Evolutionary conservation across 352 stramenopile species (phyloP).

Genomic region (Thraustotheca clavata): DNA sequence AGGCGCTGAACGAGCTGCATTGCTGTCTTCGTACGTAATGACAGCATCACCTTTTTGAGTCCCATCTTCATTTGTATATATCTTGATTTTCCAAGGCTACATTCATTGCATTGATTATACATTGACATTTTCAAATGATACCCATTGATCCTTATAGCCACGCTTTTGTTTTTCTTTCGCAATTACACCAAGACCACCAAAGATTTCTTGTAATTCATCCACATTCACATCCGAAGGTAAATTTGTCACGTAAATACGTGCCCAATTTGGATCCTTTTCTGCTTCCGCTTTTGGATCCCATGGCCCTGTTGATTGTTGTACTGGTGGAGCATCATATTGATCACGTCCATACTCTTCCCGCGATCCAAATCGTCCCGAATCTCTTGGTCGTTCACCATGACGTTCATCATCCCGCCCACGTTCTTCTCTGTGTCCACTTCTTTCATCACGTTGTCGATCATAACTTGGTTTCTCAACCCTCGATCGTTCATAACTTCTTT

Average conservation of each 20-base stretch:
- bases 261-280: slow-evolving; percentile 70
- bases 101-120: background rate
- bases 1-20: slow-evolving; percentile 65
- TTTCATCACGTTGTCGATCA: background rate
- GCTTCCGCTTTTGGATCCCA: slow-evolving; percentile 74
- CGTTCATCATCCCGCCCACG: background rate
- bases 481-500: too few species aligned
- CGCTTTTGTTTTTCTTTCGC: slow-evolving; percentile 81
- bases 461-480: slow-evolving; percentile 15
- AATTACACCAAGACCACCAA: slow-evolving; percentile 73
- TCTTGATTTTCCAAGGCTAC: slow-evolving; percentile 82
- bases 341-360: slow-evolving; percentile 14
- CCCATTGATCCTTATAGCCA: slow-evolving; percentile 82
- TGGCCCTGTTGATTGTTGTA: slow-evolving; percentile 31
- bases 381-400: background rate
- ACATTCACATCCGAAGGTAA: slow-evolving; percentile 62
- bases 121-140: slow-evolving; percentile 1
- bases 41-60: slow-evolving; percentile 75
- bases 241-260: slow-evolving; percentile 83
- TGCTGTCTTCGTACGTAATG: slow-evolving; percentile 79
- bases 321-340: background rate
- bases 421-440: background rate
- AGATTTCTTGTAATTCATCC: slow-evolving; percentile 79
- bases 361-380: slow-evolving; percentile 1
- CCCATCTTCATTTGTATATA: slow-evolving; percentile 71